Conservation (phyloP, 371 early-diverging fungal genomes). For the Smittium mucronatum region DNA sequence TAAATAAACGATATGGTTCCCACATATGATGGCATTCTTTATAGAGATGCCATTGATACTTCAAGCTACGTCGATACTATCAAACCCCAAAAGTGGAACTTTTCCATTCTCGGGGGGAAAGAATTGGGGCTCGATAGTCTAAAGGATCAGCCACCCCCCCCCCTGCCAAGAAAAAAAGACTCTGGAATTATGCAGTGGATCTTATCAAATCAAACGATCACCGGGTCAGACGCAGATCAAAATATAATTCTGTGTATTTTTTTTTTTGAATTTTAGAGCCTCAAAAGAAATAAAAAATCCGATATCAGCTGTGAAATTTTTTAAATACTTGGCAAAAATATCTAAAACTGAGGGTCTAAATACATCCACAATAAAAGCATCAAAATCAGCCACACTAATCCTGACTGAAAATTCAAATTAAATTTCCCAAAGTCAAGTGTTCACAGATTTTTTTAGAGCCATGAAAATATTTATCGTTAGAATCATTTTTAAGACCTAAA, state of each 20-base stretch:
- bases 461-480: background rate
- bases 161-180: background rate
- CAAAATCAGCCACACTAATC: background rate
- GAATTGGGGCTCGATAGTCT: background rate
- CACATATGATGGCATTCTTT: background rate
- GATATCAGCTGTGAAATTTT: background rate
- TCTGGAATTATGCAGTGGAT: background rate
- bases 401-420: no score
- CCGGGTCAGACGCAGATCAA: background rate
- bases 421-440: no score
- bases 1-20: background rate
- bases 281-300: background rate
- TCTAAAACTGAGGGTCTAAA: background rate
- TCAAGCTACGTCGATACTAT: background rate
- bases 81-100: background rate
- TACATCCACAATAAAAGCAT: background rate
- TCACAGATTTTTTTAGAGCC: background rate
- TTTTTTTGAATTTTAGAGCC: background rate
- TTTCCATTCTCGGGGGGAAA: background rate
- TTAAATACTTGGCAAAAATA: background rate
- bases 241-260: background rate
- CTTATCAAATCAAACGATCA: background rate
- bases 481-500: background rate
- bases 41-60: background rate
- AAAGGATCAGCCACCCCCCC: background rate